A percentile compares a stretch with the other conserved stretches of the same genome.
phyloP scores from a whole-genome alignment of 2,329 filamentous ascomycete genomes.

The Elsinoe fawcettii region DNA sequence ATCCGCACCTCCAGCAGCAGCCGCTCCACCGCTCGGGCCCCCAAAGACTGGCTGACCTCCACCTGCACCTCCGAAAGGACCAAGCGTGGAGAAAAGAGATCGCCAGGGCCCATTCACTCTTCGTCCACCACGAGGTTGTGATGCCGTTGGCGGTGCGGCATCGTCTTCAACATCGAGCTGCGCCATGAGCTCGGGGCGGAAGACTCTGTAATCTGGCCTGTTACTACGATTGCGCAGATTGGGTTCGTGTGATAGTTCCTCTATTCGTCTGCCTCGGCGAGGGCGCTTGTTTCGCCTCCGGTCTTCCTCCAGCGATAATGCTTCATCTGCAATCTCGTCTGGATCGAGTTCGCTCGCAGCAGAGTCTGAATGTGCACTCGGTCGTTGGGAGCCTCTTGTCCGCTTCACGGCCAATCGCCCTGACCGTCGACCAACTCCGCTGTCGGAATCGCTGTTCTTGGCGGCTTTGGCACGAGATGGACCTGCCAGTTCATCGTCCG shows the following conservation, averaged over 20 bases:
- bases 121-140: conserved; percentile 50
- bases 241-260: conserved; percentile 34
- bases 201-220: conserved; percentile 78
- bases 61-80: conserved; percentile 82
- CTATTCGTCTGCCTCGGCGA: conserved; percentile 20
- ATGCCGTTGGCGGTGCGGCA: conserved; percentile 48
- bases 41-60: conserved; percentile 64
- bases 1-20: conserved; percentile 70
- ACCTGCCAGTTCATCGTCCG: conserved; percentile 17
- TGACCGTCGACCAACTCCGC: conserved; percentile 39
- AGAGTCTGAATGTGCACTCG: conserved; percentile 40
- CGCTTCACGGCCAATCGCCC: conserved; percentile 43
- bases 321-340: conserved; percentile 48
- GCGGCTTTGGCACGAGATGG: conserved; percentile 21
- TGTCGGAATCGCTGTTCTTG: conserved; percentile 30
- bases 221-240: conserved; percentile 57
- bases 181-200: conserved; percentile 63
- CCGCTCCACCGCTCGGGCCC: conserved; percentile 62
- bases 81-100: conserved; percentile 78
- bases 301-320: conserved; percentile 50
- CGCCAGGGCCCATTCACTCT: conserved; percentile 60
- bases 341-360: conserved; percentile 41
- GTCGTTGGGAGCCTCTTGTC: conserved; percentile 33
- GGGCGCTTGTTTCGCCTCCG: conserved; percentile 37
- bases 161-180: conserved; percentile 69